These are phyloP conservation scores for Calocera viscosa DNA, from an alignment of 768 basidiomycete species.

Conservation along the genomic window DNA sequence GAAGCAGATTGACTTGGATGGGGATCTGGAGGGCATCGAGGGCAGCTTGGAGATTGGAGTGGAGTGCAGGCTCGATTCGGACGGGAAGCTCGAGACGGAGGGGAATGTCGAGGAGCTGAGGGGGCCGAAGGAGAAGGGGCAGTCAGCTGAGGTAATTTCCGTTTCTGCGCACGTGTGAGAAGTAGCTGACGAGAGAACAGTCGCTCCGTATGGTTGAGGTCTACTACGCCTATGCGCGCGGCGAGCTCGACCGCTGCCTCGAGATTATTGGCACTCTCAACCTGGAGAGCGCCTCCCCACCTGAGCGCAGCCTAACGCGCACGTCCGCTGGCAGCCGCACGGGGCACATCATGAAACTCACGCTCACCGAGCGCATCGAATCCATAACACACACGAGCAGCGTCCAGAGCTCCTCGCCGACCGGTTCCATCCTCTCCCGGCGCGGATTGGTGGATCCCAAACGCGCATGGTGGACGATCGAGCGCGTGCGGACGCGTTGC, in stretches of 20 bases:
- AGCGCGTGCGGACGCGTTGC: slow-evolving; percentile 22
- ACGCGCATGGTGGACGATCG: not conserved
- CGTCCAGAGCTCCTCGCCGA: not conserved
- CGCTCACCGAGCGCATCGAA: not conserved
- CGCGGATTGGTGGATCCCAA: not conserved
- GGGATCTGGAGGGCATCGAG: slow-evolving; percentile 32
- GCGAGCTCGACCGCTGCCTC: slow-evolving; percentile 16
- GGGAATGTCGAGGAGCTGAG: slow-evolving; percentile 41
- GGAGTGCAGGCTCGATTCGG: slow-evolving; percentile 47
- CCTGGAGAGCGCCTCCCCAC: slow-evolving; percentile 9
- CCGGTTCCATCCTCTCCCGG: not conserved
- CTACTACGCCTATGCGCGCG: not conserved
- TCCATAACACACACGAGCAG: not conserved
- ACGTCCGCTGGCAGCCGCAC: slow-evolving; percentile 14
- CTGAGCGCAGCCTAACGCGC: slow-evolving; percentile 10
- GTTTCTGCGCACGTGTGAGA: no score
- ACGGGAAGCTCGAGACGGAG: slow-evolving; percentile 45
- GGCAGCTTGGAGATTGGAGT: slow-evolving; percentile 36
- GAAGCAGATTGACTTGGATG: slow-evolving; percentile 37
- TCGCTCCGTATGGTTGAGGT: not conserved
- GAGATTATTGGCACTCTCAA: not conserved
- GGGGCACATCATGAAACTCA: not conserved
- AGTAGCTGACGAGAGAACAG: no score
- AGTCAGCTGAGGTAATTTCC: not conserved
- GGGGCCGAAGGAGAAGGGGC: slow-evolving; percentile 11